These are phyloP conservation scores for Medicago ruthenica DNA, from an alignment of 306 rosid species.

Conservation along the genomic window DNA sequence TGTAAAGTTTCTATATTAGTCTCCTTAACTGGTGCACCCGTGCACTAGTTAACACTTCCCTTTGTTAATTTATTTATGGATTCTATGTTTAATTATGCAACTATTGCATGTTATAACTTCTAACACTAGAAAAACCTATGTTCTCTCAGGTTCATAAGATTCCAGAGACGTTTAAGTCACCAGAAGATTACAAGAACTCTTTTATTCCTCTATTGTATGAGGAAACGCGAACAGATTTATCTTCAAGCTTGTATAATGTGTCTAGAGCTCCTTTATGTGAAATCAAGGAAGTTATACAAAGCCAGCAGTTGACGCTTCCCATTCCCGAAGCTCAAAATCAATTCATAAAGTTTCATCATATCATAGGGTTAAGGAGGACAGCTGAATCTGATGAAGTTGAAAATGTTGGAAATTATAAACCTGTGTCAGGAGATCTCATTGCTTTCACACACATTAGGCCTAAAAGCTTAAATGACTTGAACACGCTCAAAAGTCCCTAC, in stretches of 20 bases:
- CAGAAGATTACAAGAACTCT: slow-evolving; percentile 40
- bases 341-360: neutral
- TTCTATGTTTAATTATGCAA: neutral
- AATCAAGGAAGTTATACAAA: neutral
- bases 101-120: neutral
- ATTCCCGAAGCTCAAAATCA: neutral
- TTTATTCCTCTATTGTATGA: slow-evolving; percentile 51
- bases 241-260: slow-evolving; percentile 39
- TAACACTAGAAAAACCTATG: neutral
- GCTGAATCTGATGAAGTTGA: neutral
- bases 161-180: slow-evolving; percentile 46
- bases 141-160: slow-evolving; percentile 48
- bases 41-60: too few species aligned
- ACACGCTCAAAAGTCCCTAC: slow-evolving; percentile 22
- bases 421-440: slow-evolving; percentile 52
- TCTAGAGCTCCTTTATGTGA: slow-evolving; percentile 34
- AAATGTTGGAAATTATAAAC: slow-evolving; percentile 32
- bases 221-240: slow-evolving; percentile 55
- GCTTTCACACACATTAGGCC: slow-evolving; percentile 52
- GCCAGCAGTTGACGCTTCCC: neutral
- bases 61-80: too few species aligned
- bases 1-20: too few species aligned
- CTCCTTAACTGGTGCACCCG: too few species aligned
- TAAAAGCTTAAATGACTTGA: slow-evolving; percentile 41
- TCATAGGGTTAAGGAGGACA: neutral